Evolutionary conservation across 2,329 filamentous ascomycete species (phyloP), one percentile per base, ranked within the genome.

Genomic region (Cordyceps cicadae): DNA sequence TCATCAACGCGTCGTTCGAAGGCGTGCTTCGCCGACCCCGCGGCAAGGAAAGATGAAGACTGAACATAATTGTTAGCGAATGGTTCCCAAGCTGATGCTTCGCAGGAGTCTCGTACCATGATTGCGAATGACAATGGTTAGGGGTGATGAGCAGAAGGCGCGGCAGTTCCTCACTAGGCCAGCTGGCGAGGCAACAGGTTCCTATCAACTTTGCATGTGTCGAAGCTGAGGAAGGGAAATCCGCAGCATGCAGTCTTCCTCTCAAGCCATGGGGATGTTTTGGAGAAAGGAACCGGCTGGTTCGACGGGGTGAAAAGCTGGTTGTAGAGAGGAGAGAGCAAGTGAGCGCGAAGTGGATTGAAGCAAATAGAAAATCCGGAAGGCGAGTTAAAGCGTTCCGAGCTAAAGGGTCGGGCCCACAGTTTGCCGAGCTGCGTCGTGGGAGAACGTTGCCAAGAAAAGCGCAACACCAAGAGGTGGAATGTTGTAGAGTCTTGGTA

Each of bases 1-100:
- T 92, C 88, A 67, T 92, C 88, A 62, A 95, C 86, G 71, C 90
- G 89, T 71, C 82, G 81, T 69, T 94, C 88, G 75, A 97, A 97
- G 65, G 82, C 77, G 75, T 89, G 84, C 74, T 84, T 87, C 69
- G 81, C 77, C 64, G 88, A 85, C 69, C 87, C 89, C 59, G 88
- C 80, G 59, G 87, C 88, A 63, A 89, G 90, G 67, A 88, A 79
- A 64, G 88, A 87, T 68, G 89, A 91, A 72, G 83, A 82, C 85
- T 88, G 72, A 41, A 46, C 3, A 5, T n/a, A n/a, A 12, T 3
- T 26, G 56, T 63, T 59, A 56, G 37, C 48, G 2, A 53, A 24
- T 7, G 0, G 17, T 24, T 19, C 15, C 14, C 8, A 9, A 17
- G 19, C 2, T 14, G 15, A 26, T 43, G 26, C 19, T 6, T 34